Evolutionary conservation across 257 asterid species (phyloP).

Genomic region (Nyctanthes arbortristis): DNA sequence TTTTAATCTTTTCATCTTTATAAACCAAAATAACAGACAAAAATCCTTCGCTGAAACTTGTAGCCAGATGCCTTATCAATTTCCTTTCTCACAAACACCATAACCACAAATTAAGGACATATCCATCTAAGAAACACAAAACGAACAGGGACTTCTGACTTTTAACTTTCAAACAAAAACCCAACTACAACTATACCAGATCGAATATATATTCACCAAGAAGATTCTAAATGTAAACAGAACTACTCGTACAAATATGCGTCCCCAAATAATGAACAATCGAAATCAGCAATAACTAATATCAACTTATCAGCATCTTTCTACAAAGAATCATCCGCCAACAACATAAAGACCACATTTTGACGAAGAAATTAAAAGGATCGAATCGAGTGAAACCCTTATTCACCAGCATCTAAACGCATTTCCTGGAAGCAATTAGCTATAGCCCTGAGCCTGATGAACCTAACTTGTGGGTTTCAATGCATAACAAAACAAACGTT

Average conservation of each 20-base stretch:
- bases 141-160: background rate
- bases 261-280: background rate
- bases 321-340: background rate
- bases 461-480: background rate
- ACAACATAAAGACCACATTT: constrained; percentile 18
- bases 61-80: constrained; percentile 11
- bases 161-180: constrained; percentile 14
- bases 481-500: constrained; percentile 19
- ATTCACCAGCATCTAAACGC: constrained; percentile 16
- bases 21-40: constrained; percentile 12
- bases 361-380: constrained; percentile 9
- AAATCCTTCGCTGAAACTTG: constrained; percentile 24
- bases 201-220: constrained; percentile 16
- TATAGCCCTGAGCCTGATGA: background rate
- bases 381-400: constrained; percentile 14
- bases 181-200: constrained; percentile 21
- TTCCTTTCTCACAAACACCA: constrained; percentile 21
- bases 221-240: constrained; percentile 19
- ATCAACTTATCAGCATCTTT: constrained; percentile 11
- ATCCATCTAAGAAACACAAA: background rate
- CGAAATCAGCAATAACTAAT: constrained; percentile 1
- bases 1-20: constrained; percentile 60
- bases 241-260: background rate
- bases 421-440: constrained; percentile 7
- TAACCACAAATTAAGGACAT: background rate